These are phyloP conservation scores for Botrytis tulipae DNA, from an alignment of 2,329 filamentous ascomycete species.

Conservation along the genomic window DNA sequence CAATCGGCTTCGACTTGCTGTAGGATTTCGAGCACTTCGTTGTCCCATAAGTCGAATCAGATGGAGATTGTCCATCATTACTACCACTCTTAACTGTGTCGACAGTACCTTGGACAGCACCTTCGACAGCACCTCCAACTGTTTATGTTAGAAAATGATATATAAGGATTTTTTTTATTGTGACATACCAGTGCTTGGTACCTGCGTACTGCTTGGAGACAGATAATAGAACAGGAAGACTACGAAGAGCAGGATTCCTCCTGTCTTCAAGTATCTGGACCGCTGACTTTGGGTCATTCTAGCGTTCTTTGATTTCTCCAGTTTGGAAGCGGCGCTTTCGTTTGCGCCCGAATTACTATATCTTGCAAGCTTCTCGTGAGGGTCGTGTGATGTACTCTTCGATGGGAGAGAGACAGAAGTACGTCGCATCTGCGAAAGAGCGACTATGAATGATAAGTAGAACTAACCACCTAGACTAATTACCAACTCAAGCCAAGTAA, in stretches of 20 bases:
- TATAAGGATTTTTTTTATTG: neutral
- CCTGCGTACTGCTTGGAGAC: constrained; percentile 52
- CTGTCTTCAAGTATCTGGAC: constrained; percentile 64
- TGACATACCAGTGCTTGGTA: constrained; percentile 31
- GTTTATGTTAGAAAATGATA: constrained; percentile 11
- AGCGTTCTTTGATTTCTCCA: constrained; percentile 56
- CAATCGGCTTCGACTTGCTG: constrained; percentile 85
- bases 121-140: constrained; percentile 27
- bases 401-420: constrained; percentile 63
- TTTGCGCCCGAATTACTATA: constrained; percentile 51
- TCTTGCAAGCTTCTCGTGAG: constrained; percentile 63
- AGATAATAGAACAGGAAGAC: constrained; percentile 63
- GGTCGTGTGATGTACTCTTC: constrained; percentile 58
- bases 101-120: constrained; percentile 24
- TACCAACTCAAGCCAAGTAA: constrained; percentile 2
- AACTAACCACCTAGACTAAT: constrained; percentile 18
- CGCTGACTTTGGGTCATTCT: constrained; percentile 64
- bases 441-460: constrained; percentile 22
- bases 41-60: constrained; percentile 63
- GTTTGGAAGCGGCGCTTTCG: constrained; percentile 42
- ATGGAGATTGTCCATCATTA: constrained; percentile 51
- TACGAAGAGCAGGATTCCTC: constrained; percentile 58
- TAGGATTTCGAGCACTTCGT: constrained; percentile 78
- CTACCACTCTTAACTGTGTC: constrained; percentile 26
- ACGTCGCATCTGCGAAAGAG: constrained; percentile 55